phyloP scores from a whole-genome alignment of 139 green algal species.

The Spirogloea muscicola region DNA sequence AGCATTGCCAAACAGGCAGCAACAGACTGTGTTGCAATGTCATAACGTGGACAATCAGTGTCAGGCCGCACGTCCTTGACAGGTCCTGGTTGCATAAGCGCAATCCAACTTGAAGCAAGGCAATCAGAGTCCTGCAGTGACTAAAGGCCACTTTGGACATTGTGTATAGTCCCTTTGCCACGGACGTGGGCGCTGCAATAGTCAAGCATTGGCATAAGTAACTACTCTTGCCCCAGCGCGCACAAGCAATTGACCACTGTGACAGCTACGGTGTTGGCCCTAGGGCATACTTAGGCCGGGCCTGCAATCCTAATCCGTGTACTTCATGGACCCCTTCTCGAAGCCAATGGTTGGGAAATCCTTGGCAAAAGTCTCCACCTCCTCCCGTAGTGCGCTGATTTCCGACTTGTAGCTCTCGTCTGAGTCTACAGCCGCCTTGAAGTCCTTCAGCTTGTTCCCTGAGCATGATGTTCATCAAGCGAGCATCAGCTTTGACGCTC shows the following conservation, averaged over 20 bases:
- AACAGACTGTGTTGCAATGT: too few relatives aligned
- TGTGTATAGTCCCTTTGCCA: background rate
- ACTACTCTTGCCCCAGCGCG: background rate
- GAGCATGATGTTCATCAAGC: background rate
- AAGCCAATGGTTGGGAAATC: slow-evolving; percentile 97
- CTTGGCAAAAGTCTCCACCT: slow-evolving; percentile 88
- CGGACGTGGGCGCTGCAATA: background rate
- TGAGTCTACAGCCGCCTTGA: slow-evolving; percentile 67
- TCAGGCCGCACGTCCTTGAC: too few relatives aligned
- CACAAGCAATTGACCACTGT: background rate
- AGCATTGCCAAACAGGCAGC: too few relatives aligned
- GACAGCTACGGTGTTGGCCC: background rate
- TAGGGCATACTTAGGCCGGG: background rate
- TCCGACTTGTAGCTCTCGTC: slow-evolving; percentile 33
- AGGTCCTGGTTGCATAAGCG: too few relatives aligned
- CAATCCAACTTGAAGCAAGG: too few relatives aligned
- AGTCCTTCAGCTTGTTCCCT: slow-evolving; percentile 93
- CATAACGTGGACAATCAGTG: too few relatives aligned
- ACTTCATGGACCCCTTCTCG: slow-evolving; percentile 84
- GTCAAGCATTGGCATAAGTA: background rate
- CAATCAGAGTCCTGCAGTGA: background rate
- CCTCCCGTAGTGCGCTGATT: slow-evolving; percentile 46
- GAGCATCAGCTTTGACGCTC: background rate
- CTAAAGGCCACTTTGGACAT: background rate
- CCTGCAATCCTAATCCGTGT: slow-evolving; percentile 7